Evolutionary conservation across 2,329 filamentous ascomycete species (phyloP), one percentile per base, ranked within the genome.

Genomic region (Penicillium sp.): DNA sequence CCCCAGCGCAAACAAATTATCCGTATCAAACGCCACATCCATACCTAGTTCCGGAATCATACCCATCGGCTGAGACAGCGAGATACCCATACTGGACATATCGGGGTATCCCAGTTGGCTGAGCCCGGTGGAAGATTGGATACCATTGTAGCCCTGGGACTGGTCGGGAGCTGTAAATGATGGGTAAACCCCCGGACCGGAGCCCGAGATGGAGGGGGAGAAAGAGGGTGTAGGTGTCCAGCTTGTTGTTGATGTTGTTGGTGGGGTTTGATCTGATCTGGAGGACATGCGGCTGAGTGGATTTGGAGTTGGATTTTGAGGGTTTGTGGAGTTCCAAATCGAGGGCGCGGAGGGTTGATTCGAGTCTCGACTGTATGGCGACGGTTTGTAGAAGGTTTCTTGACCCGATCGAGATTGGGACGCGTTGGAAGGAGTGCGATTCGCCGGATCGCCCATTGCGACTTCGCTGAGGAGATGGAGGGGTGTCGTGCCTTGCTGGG

Each of bases 401-500:
- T 61, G 60, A 11, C 55, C 35, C 20, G 55, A 51, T 35, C 43
- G 31, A 20, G 28, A 45, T 35, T 41, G 2, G n/a, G 47, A 47
- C 39, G 50, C 7, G 3, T 51, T 48, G 3, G 49, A 54, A 12
- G 62, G 39, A 39, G 50, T 50, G 43, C 49, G 62, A 41, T 64
- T 59, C 4, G 59, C 42, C 28, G 73, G 71, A 38, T 73, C 68
- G 50, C 67, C 73, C 65, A 75, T 77, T 61, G 77, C 78, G 63
- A 79, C 75, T 75, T 79, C 74, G 60, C 73, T 73, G 57, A 75
- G 69, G 11, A 77, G 68, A 47, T 77, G 72, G 7, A 77, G 67
- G 4, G 73, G 73, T 41, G 71, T 77, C 68, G 70, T 68, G 54
- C 70, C 65, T 35, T 59, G 48, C 56, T 63, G 62, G 35, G 57